Base-by-base conservation (phyloP, 2,329 filamentous ascomycete species). In the Aspergillus proliferans region DNA sequence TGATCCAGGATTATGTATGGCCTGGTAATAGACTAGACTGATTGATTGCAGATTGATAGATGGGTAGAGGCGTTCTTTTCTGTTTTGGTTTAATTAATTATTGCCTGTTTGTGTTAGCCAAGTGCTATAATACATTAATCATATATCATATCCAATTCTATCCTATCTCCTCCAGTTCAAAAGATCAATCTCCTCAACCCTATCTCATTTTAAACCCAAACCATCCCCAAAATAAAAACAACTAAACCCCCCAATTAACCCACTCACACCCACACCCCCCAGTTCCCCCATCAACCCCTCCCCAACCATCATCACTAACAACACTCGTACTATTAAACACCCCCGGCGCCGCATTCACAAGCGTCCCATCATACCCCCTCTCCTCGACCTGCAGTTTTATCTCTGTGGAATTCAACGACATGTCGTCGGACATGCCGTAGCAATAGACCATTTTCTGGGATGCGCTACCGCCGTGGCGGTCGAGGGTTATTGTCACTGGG, bases 201-300 rank as follows among this genome's bases (percentile, higher is more conserved):
- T 9, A 1, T 9, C 26, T 15, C 15, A 15, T 15, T 15, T 15
- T 1, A 15, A 28, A 28, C 3, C 24, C 7, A 9, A 26, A 6
- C 24, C 1, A 26, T 15, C 15, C 15, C 15, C 15, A 15, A 15
- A 15, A 15, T 15, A 15, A 15, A 15, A 15, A 28, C 8, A 28
- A 9, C 26, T 28, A 28, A 28, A 1, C 9, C 26, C 26, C 47
- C 67, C 67, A 83, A 64, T 82, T 83, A 61, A 75, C 71, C 79
- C 81, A 84, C 56, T 73, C 66, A 63, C 81, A 84, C n/a, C 59
- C 59, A 69, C 81, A 84, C 0, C 81, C 81, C 6, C 80, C 81
- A 4, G 67, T 74, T 1, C 81, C 81, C 1, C 81, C 81, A 66
- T 84, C 81, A 49, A 82, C 73, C 1, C 79, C 79, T 0, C 69